phyloP scores from a whole-genome alignment of 352 stramenopile species.

The Phytopythium ostracodes region DNA sequence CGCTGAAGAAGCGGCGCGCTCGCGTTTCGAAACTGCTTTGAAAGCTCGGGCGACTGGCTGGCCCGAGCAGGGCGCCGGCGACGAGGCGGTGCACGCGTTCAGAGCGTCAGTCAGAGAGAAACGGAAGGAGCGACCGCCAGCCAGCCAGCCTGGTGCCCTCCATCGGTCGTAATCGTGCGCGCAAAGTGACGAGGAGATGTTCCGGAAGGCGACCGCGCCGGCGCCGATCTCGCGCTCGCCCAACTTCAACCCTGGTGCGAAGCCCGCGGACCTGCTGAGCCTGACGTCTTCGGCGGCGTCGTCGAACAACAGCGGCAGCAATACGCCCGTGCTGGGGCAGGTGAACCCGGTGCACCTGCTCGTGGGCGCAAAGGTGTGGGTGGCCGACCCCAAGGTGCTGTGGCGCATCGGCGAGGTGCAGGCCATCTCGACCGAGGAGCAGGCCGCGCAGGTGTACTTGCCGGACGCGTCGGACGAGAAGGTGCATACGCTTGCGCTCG shows the following conservation, averaged over 20 bases:
- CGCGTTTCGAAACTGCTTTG: slow-evolving; percentile 8
- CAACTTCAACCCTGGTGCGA: neutral
- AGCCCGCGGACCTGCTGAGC: slow-evolving; percentile 1
- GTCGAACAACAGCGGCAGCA: neutral
- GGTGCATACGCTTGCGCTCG: slow-evolving; percentile 41
- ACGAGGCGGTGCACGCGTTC: too few relatives aligned
- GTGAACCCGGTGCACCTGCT: slow-evolving; percentile 47
- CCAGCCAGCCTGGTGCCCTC: neutral
- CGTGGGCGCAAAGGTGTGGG: slow-evolving; percentile 66
- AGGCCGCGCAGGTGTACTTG: slow-evolving; percentile 54
- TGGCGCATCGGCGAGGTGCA: slow-evolving; percentile 82
- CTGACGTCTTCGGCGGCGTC: neutral
- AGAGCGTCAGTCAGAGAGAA: neutral
- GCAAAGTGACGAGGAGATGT: neutral
- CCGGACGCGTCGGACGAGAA: slow-evolving; percentile 58
- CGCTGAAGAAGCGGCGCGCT: neutral
- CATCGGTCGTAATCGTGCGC: too few relatives aligned
- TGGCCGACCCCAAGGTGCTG: slow-evolving; percentile 66
- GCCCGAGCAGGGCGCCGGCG: too few relatives aligned
- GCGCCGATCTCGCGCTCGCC: neutral
- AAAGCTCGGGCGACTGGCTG: neutral
- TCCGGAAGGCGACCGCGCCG: slow-evolving; percentile 4
- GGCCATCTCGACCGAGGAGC: slow-evolving; percentile 32
- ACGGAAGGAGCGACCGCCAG: neutral
- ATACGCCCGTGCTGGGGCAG: slow-evolving; percentile 25